Base-by-base conservation (phyloP, 2,329 filamentous ascomycete species). In the Colletotrichum sp. region DNA sequence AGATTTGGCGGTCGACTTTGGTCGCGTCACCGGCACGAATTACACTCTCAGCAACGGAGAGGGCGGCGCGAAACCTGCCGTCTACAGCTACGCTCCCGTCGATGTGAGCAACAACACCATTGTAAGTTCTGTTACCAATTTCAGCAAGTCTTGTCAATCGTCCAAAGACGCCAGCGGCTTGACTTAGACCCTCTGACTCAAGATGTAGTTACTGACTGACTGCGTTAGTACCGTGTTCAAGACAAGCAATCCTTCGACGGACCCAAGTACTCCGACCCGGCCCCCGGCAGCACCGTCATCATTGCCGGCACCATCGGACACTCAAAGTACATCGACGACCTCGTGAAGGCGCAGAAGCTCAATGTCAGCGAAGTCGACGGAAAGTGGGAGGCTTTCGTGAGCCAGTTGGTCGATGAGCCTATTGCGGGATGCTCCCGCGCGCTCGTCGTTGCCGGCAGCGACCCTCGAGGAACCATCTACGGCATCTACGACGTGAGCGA, bases 401-500 rank as follows among this genome's bases (percentile, higher is more conserved):
- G 90, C 55, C 85, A 89, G 57, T 80, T 95, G 6, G 87, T 95
- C 3, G 83, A 89, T 19, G 85, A 88, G 32, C 93, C 93, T 0
- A 82, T 92, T 15, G 86, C 88, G 3, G 91, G 90, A 25, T 89
- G 91, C 29, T 80, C 87, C 1, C 86, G 87, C 75, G 93, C 93
- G 2, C 86, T 95, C 22, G 90, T 95, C 2, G 92, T 95, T 82
- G 92, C 90, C 36, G 93, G 92, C 13, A 93, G 90, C 80, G 93
- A 95, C 81, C 83, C 87, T 4, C 87, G 93, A 77, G 92, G 92
- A 16, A 90, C 92, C 3, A 94, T 95, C 71, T 95, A 90, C 79
- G 93, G 93, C 13, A 85, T 94, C 25, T 95, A 95, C 84, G 92
- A 93, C 78, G 83, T 95, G 64, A 93, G 92, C 27, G 93, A 95